Base-by-base conservation (phyloP, 2,329 filamentous ascomycete genomes). In the Fusarium graminum region DNA sequence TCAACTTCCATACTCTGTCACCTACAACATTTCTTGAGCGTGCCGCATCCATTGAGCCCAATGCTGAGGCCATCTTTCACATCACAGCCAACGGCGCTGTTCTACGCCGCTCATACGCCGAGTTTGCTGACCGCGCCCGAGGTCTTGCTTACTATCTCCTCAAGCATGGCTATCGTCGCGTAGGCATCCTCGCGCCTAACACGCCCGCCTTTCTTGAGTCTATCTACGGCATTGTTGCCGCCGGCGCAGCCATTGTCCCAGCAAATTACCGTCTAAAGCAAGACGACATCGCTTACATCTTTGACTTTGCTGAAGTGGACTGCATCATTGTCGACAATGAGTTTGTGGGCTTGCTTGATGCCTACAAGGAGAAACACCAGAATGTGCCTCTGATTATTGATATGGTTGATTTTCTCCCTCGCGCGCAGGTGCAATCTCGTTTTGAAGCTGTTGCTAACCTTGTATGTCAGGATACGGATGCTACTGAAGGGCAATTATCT, bases 121-220 rank as follows among this genome's bases (percentile, higher is more conserved):
- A 95, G 73, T 88, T 93, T 59, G 92, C 95, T 16, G 92, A 97
- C 74, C 92, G 95, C 41, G 92, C 94, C 4, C 83, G 92, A 40
- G 95, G 94, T 1, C 81, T 99, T 17, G 94, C 93, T 14, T 98
- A 97, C 79, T 98, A 91, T 76, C 76, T 99, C 56, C 86, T 86
- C 70, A 92, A 92, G 76, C 87, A 92, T 74, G 85, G 86, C 6
- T 88, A 88, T 73, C 90, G 88, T 72, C 86, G 92, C 60, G 91
- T 98, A 7, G 95, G 95, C 8, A 90, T 99, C 45, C 83, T 99
- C 12, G 90, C 89, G 10, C 92, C 95, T 4, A 99, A 99, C 76
- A 99, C 95, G 1, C 95, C 95, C 0, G 94, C 94, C 0, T 98
- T 98, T 72, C 83, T 99, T 28, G 94, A 98, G 79, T 87, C 89